These are phyloP conservation scores for Pterocarpus macrocarpus DNA, from an alignment of 306 rosid genomes.

Conservation along the genomic window DNA sequence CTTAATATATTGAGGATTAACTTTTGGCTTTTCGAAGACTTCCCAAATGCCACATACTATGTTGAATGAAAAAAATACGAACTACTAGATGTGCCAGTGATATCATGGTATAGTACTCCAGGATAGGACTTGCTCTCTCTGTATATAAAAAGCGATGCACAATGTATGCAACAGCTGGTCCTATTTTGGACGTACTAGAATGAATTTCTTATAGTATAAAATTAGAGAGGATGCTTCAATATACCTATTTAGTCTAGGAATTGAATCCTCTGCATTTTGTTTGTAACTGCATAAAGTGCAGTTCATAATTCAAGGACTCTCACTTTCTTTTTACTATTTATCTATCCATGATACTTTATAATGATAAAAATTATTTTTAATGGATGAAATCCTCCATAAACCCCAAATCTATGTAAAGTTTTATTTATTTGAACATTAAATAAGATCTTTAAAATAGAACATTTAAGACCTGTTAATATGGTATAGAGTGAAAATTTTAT, in stretches of 20 bases:
- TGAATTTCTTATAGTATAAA: conserved; percentile 24
- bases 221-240: conserved; percentile 22
- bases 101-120: conserved; percentile 25
- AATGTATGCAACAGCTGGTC: conserved; percentile 40
- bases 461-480: too few relatives aligned
- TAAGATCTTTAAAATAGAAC: too few relatives aligned
- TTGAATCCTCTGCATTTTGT: neutral
- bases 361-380: too few relatives aligned
- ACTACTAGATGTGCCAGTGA: conserved; percentile 24
- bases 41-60: conserved; percentile 34
- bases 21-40: conserved; percentile 22
- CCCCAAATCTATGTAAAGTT: too few relatives aligned
- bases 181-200: conserved; percentile 40
- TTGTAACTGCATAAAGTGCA: too few relatives aligned
- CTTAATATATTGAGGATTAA: conserved; percentile 26
- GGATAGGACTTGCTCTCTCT: conserved; percentile 39
- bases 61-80: conserved; percentile 27
- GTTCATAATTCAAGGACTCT: too few relatives aligned
- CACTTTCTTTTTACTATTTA: too few relatives aligned
- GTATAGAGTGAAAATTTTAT: too few relatives aligned
- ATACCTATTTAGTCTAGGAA: neutral
- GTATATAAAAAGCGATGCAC: conserved; percentile 38
- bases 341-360: too few relatives aligned
- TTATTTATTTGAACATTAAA: too few relatives aligned
- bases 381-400: too few relatives aligned